Evolutionary conservation across 495 filamentous ascomycete species (phyloP).

Genomic region (Hypoxylon cercidicola): DNA sequence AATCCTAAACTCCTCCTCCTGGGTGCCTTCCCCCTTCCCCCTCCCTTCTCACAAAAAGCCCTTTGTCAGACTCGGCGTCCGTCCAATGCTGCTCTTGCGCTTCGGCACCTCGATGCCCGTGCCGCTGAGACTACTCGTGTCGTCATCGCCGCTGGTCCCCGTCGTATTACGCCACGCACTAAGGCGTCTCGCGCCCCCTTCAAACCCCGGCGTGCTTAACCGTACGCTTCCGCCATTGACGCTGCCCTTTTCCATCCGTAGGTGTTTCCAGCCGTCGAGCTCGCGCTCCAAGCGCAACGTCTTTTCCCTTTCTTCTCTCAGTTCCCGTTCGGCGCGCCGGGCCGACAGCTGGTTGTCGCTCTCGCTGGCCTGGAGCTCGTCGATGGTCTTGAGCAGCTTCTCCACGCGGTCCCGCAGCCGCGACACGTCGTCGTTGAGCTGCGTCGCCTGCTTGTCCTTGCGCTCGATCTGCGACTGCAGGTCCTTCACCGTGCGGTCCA

Average conservation of each 20-base stretch:
- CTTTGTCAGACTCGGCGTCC: conserved; percentile 64
- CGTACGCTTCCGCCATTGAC: conserved; percentile 46
- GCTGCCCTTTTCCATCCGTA: conserved; percentile 70
- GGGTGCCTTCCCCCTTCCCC: too few relatives aligned
- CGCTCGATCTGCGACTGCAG: conserved; percentile 92
- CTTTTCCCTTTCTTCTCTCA: conserved; percentile 90
- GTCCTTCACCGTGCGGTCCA: conserved; percentile 94
- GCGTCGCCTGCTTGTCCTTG: conserved; percentile 82
- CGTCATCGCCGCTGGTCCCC: conserved; percentile 44
- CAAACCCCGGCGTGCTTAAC: conserved; percentile 45
- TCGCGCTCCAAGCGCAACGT: conserved; percentile 84
- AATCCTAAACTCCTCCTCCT: neutral
- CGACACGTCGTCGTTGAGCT: conserved; percentile 82
- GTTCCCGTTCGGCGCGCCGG: conserved; percentile 86
- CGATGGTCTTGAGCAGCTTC: conserved; percentile 86
- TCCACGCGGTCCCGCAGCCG: conserved; percentile 90
- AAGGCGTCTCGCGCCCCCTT: conserved; percentile 38
- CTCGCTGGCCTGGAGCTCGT: conserved; percentile 90
- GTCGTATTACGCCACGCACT: conserved; percentile 52
- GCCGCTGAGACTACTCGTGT: conserved; percentile 37
- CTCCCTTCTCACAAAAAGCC: conserved; percentile 61
- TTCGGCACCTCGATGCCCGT: conserved; percentile 60
- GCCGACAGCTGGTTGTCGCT: conserved; percentile 80
- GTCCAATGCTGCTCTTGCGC: conserved; percentile 65
- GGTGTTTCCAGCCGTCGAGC: conserved; percentile 82